Conservation (phyloP, 768 basidiomycete species). For the Tulasnella sp. region DNA sequence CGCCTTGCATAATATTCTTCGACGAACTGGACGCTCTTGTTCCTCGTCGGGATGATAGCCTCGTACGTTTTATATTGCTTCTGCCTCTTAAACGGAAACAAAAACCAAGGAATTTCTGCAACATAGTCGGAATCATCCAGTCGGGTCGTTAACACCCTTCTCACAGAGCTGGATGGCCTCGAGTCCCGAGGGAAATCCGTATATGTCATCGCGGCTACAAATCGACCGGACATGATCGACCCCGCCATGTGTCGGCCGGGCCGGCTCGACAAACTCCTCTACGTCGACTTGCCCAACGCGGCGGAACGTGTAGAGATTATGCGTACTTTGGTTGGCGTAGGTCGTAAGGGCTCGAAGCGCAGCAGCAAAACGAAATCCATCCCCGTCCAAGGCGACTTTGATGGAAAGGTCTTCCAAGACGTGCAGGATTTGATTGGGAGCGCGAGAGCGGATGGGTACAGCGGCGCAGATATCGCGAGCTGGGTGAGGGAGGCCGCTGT, state of each 20-base stretch:
- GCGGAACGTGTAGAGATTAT: constrained; percentile 77
- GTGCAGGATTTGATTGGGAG: constrained; percentile 44
- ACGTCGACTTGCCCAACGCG: constrained; percentile 73
- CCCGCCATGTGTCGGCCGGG: constrained; percentile 98
- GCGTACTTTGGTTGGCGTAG: constrained; percentile 45
- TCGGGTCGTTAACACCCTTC: constrained; percentile 84
- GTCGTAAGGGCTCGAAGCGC: background rate
- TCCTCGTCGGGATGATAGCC: constrained; percentile 76
- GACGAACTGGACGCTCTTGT: constrained; percentile 91
- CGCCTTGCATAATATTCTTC: constrained; percentile 92
- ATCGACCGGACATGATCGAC: constrained; percentile 94
- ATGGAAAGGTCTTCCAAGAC: constrained; percentile 15
- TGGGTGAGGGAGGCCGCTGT: constrained; percentile 86
- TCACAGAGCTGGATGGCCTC: constrained; percentile 89
- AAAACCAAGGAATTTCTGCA: background rate
- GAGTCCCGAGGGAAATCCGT: constrained; percentile 68
- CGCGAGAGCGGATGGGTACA: constrained; percentile 68
- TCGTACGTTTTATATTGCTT: constrained; percentile 41
- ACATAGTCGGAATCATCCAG: constrained; percentile 85
- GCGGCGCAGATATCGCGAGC: constrained; percentile 83
- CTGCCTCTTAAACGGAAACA: constrained; percentile 20
- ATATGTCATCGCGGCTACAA: constrained; percentile 91
- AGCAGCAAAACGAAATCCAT: background rate
- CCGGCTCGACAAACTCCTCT: constrained; percentile 84
- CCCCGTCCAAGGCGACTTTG: constrained; percentile 14